Conservation (phyloP, 2,329 filamentous ascomycete genomes). For the Dothideomycetidae sp. region DNA sequence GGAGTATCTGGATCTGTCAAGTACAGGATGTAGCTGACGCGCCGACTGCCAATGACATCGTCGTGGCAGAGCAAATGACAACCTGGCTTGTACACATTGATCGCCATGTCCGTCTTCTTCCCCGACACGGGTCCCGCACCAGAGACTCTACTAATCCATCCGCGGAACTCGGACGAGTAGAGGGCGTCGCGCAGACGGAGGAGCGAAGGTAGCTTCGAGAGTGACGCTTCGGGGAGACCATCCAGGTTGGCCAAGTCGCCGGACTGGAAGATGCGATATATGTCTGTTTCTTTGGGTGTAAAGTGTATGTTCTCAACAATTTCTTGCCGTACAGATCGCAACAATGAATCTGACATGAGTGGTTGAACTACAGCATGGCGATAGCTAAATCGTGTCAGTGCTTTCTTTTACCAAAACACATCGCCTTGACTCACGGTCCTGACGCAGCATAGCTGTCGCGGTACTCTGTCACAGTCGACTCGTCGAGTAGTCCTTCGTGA, state of each 20-base stretch:
- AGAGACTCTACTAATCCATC: conserved; percentile 77
- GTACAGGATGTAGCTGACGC: conserved; percentile 95
- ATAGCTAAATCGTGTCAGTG: conserved; percentile 40
- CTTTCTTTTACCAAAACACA: conserved; percentile 10
- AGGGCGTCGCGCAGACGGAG: conserved; percentile 83
- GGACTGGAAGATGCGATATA: conserved; percentile 98
- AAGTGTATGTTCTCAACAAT: conserved; percentile 77
- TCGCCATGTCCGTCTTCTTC: conserved; percentile 95
- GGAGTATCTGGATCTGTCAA: conserved; percentile 80
- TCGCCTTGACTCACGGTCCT: conserved; percentile 28
- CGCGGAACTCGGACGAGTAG: conserved; percentile 78
- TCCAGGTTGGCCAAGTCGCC: conserved; percentile 94
- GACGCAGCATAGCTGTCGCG: conserved; percentile 49
- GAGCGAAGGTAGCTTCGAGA: conserved; percentile 78
- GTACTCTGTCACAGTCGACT: conserved; percentile 43
- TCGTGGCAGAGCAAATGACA: conserved; percentile 95
- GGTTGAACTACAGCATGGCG: conserved; percentile 80
- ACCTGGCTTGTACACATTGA: conserved; percentile 94
- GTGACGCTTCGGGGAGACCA: conserved; percentile 72
- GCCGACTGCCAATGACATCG: conserved; percentile 93
- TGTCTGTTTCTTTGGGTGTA: conserved; percentile 97
- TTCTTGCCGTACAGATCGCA: conserved; percentile 76
- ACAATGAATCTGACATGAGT: conserved; percentile 64
- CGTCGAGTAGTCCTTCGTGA: conserved; percentile 50
- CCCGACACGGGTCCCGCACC: conserved; percentile 77